Percentiles rank a stretch among this genome's conserved stretches.
These are phyloP conservation scores for Naematelia encephala DNA, from an alignment of 768 basidiomycete species.

Conservation along the genomic window DNA sequence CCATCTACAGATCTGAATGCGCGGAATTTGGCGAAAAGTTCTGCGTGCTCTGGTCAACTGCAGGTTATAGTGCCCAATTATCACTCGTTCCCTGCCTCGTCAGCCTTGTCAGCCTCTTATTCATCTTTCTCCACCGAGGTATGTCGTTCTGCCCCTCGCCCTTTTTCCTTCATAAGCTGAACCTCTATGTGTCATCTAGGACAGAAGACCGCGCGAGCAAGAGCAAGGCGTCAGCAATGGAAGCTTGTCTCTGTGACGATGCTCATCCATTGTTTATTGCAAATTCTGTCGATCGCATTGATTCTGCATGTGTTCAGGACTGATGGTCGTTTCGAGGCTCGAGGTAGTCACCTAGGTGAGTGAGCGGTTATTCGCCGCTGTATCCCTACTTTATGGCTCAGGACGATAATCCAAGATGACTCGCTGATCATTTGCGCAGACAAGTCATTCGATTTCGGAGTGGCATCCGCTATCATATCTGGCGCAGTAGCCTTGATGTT, in stretches of 20 bases:
- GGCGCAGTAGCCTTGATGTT: slow-evolving; percentile 34
- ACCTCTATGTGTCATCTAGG: slow-evolving; percentile 26
- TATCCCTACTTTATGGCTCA: no score
- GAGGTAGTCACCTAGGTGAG: slow-evolving; percentile 39
- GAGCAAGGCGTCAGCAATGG: slow-evolving; percentile 45
- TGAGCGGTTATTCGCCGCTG: background rate
- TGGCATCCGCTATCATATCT: slow-evolving; percentile 40
- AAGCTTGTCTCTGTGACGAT: slow-evolving; percentile 48
- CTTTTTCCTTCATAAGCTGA: background rate
- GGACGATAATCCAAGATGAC: background rate
- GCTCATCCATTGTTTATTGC: slow-evolving; percentile 44
- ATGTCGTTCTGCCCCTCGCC: slow-evolving; percentile 4
- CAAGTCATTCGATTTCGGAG: slow-evolving; percentile 43
- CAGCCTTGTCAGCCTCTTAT: slow-evolving; percentile 39
- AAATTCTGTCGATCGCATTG: slow-evolving; percentile 40
- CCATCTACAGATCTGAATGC: slow-evolving; percentile 44
- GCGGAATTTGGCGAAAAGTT: slow-evolving; percentile 44
- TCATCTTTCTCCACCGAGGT: slow-evolving; percentile 49
- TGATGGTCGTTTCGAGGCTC: slow-evolving; percentile 41
- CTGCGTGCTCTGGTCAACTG: slow-evolving; percentile 42
- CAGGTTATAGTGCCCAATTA: slow-evolving; percentile 48
- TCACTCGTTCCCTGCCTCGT: slow-evolving; percentile 45
- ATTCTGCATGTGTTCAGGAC: slow-evolving; percentile 48
- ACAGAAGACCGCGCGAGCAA: slow-evolving; percentile 37
- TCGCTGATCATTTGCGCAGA: slow-evolving; percentile 14